phyloP scores from a whole-genome alignment of 495 filamentous ascomycete species.

The Pyrenula massariospora region DNA sequence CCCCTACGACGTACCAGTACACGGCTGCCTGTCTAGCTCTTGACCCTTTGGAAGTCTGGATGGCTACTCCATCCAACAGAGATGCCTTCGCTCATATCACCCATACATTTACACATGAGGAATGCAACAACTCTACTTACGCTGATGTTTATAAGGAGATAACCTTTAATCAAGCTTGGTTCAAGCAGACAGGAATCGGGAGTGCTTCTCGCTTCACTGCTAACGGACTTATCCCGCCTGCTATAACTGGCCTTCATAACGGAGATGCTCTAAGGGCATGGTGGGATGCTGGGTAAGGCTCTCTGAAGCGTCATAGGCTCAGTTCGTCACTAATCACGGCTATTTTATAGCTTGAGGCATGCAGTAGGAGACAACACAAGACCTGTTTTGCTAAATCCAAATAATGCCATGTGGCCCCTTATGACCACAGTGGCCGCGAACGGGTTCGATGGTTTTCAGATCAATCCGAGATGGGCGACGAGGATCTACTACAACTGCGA shows the following conservation, averaged over 20 bases:
- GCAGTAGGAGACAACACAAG: slow-evolving; percentile 56
- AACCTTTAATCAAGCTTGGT: slow-evolving; percentile 47
- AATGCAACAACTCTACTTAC: slow-evolving; percentile 50
- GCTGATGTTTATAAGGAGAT: slow-evolving; percentile 44
- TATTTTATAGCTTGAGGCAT: slow-evolving; percentile 37
- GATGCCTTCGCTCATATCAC: slow-evolving; percentile 44
- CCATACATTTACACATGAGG: slow-evolving; percentile 53
- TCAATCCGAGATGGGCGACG: slow-evolving; percentile 51
- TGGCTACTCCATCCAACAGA: slow-evolving; percentile 28
- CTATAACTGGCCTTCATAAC: slow-evolving; percentile 55
- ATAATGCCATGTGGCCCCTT: slow-evolving; percentile 42
- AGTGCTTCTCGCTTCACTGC: slow-evolving; percentile 27
- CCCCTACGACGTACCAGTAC: slow-evolving; percentile 35
- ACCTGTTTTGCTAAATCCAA: slow-evolving; percentile 31
- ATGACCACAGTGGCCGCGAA: slow-evolving; percentile 36
- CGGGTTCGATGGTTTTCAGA: slow-evolving; percentile 43
- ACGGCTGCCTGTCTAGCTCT: slow-evolving; percentile 29
- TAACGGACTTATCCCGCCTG: slow-evolving; percentile 48
- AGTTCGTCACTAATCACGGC: too few relatives aligned
- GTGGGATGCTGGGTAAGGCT: slow-evolving; percentile 37
- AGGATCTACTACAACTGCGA: slow-evolving; percentile 58
- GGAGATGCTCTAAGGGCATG: slow-evolving; percentile 49
- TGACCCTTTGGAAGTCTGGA: slow-evolving; percentile 40
- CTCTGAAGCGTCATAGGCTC: too few relatives aligned
- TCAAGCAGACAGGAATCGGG: slow-evolving; percentile 36